Conservation (phyloP, 768 basidiomycete genomes). For the Lyophyllum decastes region DNA sequence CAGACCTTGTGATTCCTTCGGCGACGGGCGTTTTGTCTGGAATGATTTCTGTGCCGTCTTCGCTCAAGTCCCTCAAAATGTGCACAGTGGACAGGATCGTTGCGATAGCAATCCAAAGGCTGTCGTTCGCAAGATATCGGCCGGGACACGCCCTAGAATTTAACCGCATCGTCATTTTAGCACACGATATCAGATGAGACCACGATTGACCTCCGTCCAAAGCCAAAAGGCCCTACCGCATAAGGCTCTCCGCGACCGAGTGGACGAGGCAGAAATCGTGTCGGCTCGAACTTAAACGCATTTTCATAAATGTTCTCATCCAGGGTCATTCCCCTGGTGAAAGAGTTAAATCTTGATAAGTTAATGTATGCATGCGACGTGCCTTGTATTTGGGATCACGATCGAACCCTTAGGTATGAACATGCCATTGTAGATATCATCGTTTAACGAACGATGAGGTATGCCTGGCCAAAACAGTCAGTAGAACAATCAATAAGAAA, state of each 20-base stretch:
- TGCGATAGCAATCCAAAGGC: conserved; percentile 25
- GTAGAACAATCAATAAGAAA: not conserved
- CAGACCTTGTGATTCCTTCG: not conserved
- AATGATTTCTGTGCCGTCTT: conserved; percentile 1
- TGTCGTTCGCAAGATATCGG: conserved; percentile 38
- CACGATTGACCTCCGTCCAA: conserved; percentile 14
- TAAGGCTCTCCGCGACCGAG: conserved; percentile 13
- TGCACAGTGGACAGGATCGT: conserved; percentile 1
- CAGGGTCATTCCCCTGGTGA: conserved; percentile 11
- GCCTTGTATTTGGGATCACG: conserved; percentile 15
- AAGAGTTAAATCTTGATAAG: not conserved
- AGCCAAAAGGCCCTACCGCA: conserved; percentile 12
- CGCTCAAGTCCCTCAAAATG: conserved; percentile 4
- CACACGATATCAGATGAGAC: not conserved
- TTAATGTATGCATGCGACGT: not conserved
- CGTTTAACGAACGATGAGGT: conserved; percentile 13
- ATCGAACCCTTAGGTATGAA: conserved; percentile 16
- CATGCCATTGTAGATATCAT: conserved; percentile 18
- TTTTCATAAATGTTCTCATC: conserved; percentile 13
- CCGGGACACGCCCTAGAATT: not conserved
- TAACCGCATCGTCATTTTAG: not conserved
- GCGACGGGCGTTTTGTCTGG: not conserved
- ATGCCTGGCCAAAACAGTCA: not conserved
- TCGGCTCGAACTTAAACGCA: conserved; percentile 10
- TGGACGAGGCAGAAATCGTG: conserved; percentile 13